Percentiles rank a stretch among this genome's conserved stretches.
Conservation (phyloP, 2,329 filamentous ascomycete genomes). For the Pseudogymnoascus pannorum region DNA sequence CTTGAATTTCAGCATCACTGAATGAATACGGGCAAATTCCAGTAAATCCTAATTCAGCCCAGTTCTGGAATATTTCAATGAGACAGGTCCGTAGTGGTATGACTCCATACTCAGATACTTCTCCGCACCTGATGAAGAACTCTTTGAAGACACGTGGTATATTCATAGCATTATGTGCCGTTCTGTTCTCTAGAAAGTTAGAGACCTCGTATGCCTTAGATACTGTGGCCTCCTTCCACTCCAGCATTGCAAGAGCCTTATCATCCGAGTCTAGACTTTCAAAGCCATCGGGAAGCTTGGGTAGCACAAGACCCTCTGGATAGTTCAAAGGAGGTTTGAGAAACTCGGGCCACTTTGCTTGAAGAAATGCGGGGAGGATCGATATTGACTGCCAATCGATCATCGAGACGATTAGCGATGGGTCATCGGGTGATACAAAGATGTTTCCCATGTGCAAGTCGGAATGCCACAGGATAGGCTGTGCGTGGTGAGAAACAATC, state of each 20-base stretch:
- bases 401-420: constrained; percentile 31
- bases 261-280: constrained; percentile 30
- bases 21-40: background rate
- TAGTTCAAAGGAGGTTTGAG: constrained; percentile 5
- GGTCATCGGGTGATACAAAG: constrained; percentile 34
- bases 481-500: background rate
- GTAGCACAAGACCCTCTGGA: constrained; percentile 6
- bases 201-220: background rate
- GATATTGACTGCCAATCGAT: constrained; percentile 36
- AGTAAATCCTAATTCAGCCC: background rate
- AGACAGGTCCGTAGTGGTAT: background rate
- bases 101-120: background rate
- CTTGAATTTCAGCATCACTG: background rate
- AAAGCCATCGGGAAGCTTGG: constrained; percentile 22
- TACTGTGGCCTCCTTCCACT: background rate
- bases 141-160: background rate
- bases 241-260: constrained; percentile 6
- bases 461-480: constrained; percentile 30
- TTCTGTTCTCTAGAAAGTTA: background rate
- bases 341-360: constrained; percentile 15
- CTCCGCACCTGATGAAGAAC: background rate
- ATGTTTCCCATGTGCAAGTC: constrained; percentile 37
- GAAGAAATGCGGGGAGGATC: constrained; percentile 33
- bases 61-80: background rate
- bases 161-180: background rate